phyloP scores from a whole-genome alignment of 176 grass and related monocot genomes.

The Juncus effusus region DNA sequence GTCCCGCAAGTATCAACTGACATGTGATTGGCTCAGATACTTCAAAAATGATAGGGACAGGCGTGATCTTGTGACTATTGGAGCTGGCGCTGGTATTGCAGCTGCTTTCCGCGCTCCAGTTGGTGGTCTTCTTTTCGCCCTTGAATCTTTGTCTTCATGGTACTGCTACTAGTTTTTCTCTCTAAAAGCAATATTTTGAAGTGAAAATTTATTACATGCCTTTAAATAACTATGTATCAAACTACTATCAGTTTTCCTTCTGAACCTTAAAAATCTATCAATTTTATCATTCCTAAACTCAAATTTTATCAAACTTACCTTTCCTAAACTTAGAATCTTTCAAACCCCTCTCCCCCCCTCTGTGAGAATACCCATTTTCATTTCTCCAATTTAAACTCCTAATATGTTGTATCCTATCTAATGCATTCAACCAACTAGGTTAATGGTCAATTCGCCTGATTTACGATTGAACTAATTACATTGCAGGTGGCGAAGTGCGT shows the following conservation, averaged over 20 bases:
- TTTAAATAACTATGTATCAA: not conserved
- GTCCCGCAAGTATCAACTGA: conserved; percentile 66
- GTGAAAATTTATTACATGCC: not conserved
- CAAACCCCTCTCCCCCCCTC: too few species aligned
- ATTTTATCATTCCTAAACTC: too few species aligned
- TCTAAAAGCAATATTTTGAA: not conserved
- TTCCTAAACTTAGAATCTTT: too few species aligned
- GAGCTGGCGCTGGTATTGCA: conserved; percentile 63
- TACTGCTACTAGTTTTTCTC: conserved; percentile 4
- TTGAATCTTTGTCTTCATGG: conserved; percentile 88
- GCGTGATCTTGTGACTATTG: conserved; percentile 87
- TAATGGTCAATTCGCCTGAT: too few species aligned
- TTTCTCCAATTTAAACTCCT: too few species aligned
- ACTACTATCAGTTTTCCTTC: not conserved
- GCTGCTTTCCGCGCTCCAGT: conserved; percentile 84
- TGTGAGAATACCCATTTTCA: too few species aligned
- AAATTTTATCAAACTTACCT: too few species aligned
- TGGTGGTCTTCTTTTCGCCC: conserved; percentile 77
- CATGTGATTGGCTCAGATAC: conserved; percentile 81
- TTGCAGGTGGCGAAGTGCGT: conserved; percentile 81
- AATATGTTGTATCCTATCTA: too few species aligned
- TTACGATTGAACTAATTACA: not conserved
- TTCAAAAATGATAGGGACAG: conserved; percentile 95
- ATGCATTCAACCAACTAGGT: too few species aligned
- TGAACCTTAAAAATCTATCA: too few species aligned